Conservation (phyloP, 257 asterid genomes). For the Capsicum rhomboideum region DNA sequence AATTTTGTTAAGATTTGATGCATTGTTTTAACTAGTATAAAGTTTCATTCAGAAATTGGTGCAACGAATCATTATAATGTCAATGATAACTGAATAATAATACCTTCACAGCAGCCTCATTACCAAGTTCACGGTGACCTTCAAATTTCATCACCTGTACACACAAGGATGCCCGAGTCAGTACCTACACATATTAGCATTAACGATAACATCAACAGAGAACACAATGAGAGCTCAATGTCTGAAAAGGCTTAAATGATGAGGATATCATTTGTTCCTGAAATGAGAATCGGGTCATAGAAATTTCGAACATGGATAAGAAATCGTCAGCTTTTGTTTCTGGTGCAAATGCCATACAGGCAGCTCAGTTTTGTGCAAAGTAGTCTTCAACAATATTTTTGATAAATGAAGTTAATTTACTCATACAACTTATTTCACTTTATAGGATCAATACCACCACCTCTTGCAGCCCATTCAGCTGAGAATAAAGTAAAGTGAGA, state of each 20-base stretch:
- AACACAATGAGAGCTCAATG: background rate
- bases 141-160: slow-evolving; percentile 82
- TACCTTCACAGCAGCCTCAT: slow-evolving; percentile 89
- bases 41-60: background rate
- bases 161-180: background rate
- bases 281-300: background rate
- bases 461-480: background rate
- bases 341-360: background rate
- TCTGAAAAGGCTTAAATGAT: background rate
- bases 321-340: background rate
- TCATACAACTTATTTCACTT: background rate
- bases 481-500: background rate
- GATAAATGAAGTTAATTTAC: background rate
- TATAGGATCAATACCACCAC: background rate
- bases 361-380: background rate
- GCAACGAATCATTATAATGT: background rate
- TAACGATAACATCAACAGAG: background rate
- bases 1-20: background rate
- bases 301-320: background rate
- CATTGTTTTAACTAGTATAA: background rate
- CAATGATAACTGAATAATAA: background rate
- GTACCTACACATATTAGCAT: background rate
- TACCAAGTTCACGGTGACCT: slow-evolving; percentile 81
- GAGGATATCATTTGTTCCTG: background rate
- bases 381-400: background rate